A percentile compares a stretch with the other conserved stretches of the same genome.
These are phyloP conservation scores for Colletotrichum sp. DNA, from an alignment of 2,329 filamentous ascomycete species.

Conservation along the genomic window DNA sequence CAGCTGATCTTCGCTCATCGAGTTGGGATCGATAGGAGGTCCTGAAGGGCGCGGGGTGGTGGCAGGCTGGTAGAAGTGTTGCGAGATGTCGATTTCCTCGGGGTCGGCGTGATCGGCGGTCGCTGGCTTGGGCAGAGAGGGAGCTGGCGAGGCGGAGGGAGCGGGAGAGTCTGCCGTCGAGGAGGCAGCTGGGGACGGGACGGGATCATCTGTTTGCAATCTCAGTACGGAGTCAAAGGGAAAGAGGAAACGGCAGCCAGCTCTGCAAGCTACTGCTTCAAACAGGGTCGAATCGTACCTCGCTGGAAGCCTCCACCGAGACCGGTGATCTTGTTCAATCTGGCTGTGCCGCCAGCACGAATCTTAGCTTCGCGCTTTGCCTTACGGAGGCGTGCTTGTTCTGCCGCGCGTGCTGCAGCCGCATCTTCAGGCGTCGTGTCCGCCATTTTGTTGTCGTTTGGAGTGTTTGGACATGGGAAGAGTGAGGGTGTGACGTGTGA, in stretches of 20 bases:
- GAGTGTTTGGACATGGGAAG: background rate
- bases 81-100: conserved; percentile 80
- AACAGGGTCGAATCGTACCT: conserved; percentile 37
- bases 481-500: conserved; percentile 9
- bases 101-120: conserved; percentile 61
- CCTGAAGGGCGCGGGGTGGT: conserved; percentile 27
- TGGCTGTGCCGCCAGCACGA: conserved; percentile 69
- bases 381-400: conserved; percentile 77
- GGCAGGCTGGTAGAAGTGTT: conserved; percentile 68
- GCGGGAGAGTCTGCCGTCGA: conserved; percentile 13
- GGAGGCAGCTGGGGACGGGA: background rate
- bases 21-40: conserved; percentile 31
- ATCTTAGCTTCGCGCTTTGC: conserved; percentile 83
- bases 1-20: conserved; percentile 62
- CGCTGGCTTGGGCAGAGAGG: conserved; percentile 27
- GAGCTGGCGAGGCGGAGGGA: conserved; percentile 28
- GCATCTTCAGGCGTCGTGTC: conserved; percentile 50
- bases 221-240: background rate
- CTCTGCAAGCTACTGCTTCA: background rate
- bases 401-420: conserved; percentile 57
- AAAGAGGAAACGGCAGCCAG: background rate
- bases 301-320: conserved; percentile 62
- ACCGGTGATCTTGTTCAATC: conserved; percentile 78
- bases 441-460: conserved; percentile 37
- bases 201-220: background rate